A percentile compares a stretch with the other conserved stretches of the same genome.
Evolutionary conservation across 208 protist genomes (phyloP).

Genomic region (Trypanosoma lewisi): DNA sequence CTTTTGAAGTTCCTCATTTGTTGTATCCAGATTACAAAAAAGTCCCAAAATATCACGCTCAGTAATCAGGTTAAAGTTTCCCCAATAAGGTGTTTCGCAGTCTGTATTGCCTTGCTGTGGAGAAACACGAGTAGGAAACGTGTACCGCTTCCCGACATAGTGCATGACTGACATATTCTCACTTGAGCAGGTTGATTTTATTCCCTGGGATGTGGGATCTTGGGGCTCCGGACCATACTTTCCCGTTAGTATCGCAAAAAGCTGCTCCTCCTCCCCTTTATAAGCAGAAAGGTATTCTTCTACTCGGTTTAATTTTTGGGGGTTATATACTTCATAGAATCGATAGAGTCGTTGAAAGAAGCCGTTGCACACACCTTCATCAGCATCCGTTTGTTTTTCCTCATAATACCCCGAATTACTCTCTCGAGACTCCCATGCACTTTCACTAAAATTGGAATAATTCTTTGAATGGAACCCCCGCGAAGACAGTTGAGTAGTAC

Average conservation of each 20-base stretch:
- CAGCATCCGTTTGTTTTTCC: conserved; percentile 24
- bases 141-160: conserved; percentile 50
- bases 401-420: conserved; percentile 49
- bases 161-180: conserved; percentile 51
- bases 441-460: conserved; percentile 34
- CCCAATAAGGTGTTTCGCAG: conserved; percentile 79
- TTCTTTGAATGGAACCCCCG: conserved; percentile 13
- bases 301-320: conserved; percentile 55
- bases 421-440: conserved; percentile 47
- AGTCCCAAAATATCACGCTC: conserved; percentile 59
- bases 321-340: conserved; percentile 81
- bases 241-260: conserved; percentile 66
- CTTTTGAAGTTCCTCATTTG: conserved; percentile 64
- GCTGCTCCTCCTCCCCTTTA: conserved; percentile 57
- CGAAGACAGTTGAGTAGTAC: not conserved
- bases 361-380: conserved; percentile 27
- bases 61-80: conserved; percentile 40
- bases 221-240: conserved; percentile 75
- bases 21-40: conserved; percentile 48
- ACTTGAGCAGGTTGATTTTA: conserved; percentile 39
- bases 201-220: not conserved
- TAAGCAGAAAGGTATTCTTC: conserved; percentile 48
- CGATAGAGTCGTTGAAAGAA: conserved; percentile 52
- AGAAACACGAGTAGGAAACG: conserved; percentile 56
- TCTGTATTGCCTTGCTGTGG: conserved; percentile 72